Percentiles rank a stretch among this genome's conserved stretches.
phyloP scores from a whole-genome alignment of 495 filamentous ascomycete species.

The Copromyces sp. region DNA sequence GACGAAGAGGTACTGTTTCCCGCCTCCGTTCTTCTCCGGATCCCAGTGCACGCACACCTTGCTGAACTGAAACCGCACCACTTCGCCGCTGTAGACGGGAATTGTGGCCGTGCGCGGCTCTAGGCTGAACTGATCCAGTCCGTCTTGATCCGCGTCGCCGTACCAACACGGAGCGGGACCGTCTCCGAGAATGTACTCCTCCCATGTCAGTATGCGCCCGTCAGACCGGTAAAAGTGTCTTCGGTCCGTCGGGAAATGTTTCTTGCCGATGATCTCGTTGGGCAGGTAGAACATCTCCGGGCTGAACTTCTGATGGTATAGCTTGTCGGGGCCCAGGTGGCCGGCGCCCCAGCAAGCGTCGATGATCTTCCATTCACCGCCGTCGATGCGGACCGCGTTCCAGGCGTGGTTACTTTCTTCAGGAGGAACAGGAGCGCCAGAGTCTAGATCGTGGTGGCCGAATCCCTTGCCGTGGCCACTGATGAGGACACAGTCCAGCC shows the following conservation, averaged over 20 bases:
- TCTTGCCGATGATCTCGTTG: slow-evolving; percentile 73
- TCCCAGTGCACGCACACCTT: slow-evolving; percentile 74
- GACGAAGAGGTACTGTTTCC: slow-evolving; percentile 54
- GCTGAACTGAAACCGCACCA: slow-evolving; percentile 63
- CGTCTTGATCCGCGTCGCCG: slow-evolving; percentile 45
- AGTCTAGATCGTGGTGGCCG: slow-evolving; percentile 46
- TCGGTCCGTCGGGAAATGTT: slow-evolving; percentile 66
- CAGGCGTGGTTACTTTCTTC: slow-evolving; percentile 62
- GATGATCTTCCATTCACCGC: slow-evolving; percentile 81
- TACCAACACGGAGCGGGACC: slow-evolving; percentile 43
- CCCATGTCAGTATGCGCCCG: slow-evolving; percentile 48
- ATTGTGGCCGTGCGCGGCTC: slow-evolving; percentile 49
- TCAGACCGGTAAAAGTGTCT: slow-evolving; percentile 55
- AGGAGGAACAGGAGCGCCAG: slow-evolving; percentile 49
- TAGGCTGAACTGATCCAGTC: slow-evolving; percentile 52
- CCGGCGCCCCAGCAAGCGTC: slow-evolving; percentile 94
- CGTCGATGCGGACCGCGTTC: slow-evolving; percentile 84
- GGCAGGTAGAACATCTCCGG: slow-evolving; percentile 61
- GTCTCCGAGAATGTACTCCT: slow-evolving; percentile 61
- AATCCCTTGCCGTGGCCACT: slow-evolving; percentile 82
- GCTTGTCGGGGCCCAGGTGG: slow-evolving; percentile 31
- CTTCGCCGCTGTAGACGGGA: slow-evolving; percentile 35
- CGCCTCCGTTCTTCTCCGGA: slow-evolving; percentile 49
- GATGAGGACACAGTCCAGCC: slow-evolving; percentile 61
- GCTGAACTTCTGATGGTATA: slow-evolving; percentile 59